A percentile compares a stretch with the other conserved stretches of the same genome.
These are phyloP conservation scores for Trichoderma reesei DNA, from an alignment of 495 filamentous ascomycete genomes.

Conservation along the genomic window DNA sequence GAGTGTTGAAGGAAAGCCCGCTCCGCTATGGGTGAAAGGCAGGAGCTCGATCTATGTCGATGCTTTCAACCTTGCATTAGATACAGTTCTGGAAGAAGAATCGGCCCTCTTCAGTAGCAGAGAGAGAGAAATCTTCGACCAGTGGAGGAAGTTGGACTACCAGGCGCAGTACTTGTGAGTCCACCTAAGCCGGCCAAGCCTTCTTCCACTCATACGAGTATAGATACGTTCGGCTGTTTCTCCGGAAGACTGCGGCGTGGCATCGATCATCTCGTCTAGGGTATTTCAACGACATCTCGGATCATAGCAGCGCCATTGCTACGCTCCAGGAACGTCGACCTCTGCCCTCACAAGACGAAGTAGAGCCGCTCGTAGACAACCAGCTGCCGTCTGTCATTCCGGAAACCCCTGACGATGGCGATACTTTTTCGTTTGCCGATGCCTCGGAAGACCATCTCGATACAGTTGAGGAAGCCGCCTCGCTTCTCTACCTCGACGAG, in stretches of 20 bases:
- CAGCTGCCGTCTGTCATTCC: slow-evolving; percentile 19
- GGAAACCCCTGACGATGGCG: slow-evolving; percentile 38
- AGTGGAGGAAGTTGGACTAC: slow-evolving; percentile 67
- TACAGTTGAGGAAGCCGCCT: slow-evolving; percentile 76
- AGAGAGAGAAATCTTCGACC: slow-evolving; percentile 66
- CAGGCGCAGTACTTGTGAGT: slow-evolving; percentile 85
- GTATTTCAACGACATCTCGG: slow-evolving; percentile 74
- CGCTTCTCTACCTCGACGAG: slow-evolving; percentile 74
- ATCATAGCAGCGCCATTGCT: slow-evolving; percentile 54
- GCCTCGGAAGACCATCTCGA: slow-evolving; percentile 59
- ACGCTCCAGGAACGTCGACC: slow-evolving; percentile 33
- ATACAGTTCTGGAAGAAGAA: slow-evolving; percentile 86
- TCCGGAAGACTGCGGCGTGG: slow-evolving; percentile 92
- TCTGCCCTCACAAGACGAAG: slow-evolving; percentile 10
- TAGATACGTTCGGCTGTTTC: slow-evolving; percentile 81
- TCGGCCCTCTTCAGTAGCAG: slow-evolving; percentile 74
- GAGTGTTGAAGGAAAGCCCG: slow-evolving; percentile 24
- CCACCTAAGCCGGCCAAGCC: neutral
- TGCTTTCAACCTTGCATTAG: slow-evolving; percentile 87
- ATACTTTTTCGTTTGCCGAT: slow-evolving; percentile 69
- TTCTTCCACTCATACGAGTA: slow-evolving; percentile 11
- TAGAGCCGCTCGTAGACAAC: neutral
- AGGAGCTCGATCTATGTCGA: slow-evolving; percentile 91
- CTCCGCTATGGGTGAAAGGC: slow-evolving; percentile 37
- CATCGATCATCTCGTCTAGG: slow-evolving; percentile 69